phyloP scores from a whole-genome alignment of 2,329 filamentous ascomycete genomes.

The Nannizziopsis barbatae region DNA sequence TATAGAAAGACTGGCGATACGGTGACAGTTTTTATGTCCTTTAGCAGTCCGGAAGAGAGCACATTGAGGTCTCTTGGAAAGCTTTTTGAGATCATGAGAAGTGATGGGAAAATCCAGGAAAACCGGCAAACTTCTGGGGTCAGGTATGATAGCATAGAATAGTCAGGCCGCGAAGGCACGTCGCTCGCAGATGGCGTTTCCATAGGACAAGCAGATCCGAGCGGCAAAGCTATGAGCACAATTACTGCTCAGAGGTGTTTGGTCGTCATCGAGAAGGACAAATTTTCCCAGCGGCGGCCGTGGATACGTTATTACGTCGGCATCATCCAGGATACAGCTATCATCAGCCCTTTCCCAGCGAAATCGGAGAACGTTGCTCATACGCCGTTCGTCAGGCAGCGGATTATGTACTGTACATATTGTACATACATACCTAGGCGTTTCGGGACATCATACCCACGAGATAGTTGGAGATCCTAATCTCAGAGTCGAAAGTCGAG shows the following conservation, averaged over 20 bases:
- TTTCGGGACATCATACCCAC: conserved; percentile 5
- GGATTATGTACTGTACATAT: no score
- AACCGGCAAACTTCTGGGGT: conserved; percentile 19
- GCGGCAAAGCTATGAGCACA: conserved; percentile 34
- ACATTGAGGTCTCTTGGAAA: background rate
- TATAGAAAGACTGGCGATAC: no score
- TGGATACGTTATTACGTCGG: conserved; percentile 9
- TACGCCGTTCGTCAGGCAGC: conserved; percentile 9
- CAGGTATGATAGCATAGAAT: conserved; percentile 13
- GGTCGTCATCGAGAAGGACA: conserved; percentile 24
- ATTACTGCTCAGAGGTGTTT: conserved; percentile 26
- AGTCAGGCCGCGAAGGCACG: conserved; percentile 13
- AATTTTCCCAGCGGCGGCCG: conserved; percentile 29
- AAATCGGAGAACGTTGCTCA: conserved; percentile 3
- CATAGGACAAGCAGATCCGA: conserved; percentile 23
- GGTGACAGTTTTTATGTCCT: conserved; percentile 21
- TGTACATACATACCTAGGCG: conserved; percentile 10
- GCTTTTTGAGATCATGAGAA: conserved; percentile 1
- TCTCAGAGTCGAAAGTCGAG: conserved; percentile 4
- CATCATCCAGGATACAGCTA: conserved; percentile 6
- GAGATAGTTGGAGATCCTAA: conserved; percentile 9
- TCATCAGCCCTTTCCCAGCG: conserved; percentile 5
- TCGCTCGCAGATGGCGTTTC: conserved; percentile 15
- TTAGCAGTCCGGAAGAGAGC: conserved; percentile 20
- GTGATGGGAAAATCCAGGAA: conserved; percentile 18